Conservation (phyloP, 768 basidiomycete genomes). For the Termitomyces sp. region DNA sequence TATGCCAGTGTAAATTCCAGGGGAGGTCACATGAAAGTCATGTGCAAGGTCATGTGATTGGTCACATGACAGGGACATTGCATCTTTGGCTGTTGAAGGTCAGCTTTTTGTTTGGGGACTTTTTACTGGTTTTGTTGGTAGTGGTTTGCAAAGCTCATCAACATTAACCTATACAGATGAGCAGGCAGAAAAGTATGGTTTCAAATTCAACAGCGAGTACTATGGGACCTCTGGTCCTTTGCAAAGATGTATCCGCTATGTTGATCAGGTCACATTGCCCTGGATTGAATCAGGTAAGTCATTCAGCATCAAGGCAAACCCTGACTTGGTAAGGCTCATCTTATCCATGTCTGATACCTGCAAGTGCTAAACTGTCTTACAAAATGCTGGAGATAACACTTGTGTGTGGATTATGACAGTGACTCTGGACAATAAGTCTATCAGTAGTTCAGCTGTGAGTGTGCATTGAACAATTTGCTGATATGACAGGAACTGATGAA, state of each 20-base stretch:
- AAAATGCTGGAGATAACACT: background rate
- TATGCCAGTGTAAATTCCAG: too few relatives aligned
- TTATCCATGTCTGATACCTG: background rate
- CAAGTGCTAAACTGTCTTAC: background rate
- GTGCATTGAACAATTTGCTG: background rate
- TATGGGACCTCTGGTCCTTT: constrained; percentile 2
- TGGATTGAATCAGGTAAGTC: background rate
- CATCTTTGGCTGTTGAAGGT: too few relatives aligned
- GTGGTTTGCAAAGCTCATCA: too few relatives aligned
- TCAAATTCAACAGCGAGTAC: background rate
- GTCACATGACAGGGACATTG: too few relatives aligned
- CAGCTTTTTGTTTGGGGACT: too few relatives aligned
- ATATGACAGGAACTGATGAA: background rate
- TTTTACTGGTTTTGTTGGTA: too few relatives aligned
- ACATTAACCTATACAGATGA: background rate
- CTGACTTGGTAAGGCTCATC: background rate
- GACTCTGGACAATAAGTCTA: background rate
- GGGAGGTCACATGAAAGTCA: too few relatives aligned
- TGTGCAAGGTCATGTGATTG: too few relatives aligned
- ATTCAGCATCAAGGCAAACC: background rate
- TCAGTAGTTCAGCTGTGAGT: background rate
- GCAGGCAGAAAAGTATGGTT: background rate
- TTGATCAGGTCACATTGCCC: background rate
- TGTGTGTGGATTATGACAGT: background rate
- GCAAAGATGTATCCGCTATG: background rate